Evolutionary conservation across 257 asterid species (phyloP).

Genomic region (Plectranthus barbatus): DNA sequence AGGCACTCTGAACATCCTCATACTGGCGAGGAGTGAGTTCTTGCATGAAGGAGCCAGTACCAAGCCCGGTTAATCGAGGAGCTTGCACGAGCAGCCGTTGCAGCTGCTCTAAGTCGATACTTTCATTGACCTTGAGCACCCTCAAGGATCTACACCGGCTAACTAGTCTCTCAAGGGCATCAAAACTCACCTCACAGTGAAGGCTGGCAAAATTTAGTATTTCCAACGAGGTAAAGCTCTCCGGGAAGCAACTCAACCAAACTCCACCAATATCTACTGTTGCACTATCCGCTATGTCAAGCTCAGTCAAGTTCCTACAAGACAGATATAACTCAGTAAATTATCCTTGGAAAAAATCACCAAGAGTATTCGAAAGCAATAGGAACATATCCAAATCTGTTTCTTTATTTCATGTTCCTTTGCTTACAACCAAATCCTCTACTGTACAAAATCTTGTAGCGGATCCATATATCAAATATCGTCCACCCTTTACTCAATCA

Average conservation of each 20-base stretch:
- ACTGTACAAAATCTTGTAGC: neutral
- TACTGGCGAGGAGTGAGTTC: too few relatives aligned
- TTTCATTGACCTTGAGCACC: conserved; percentile 62
- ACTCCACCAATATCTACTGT: conserved; percentile 50
- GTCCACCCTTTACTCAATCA: too few relatives aligned
- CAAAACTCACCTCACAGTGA: conserved; percentile 52
- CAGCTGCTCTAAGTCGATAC: conserved; percentile 42
- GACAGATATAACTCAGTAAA: neutral
- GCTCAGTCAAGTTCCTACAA: conserved; percentile 75
- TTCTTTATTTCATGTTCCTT: neutral
- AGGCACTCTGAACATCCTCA: conserved; percentile 38
- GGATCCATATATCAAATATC: too few relatives aligned
- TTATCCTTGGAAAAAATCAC: too few relatives aligned
- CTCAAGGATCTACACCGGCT: conserved; percentile 54
- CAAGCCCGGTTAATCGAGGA: conserved; percentile 53
- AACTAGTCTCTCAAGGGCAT: conserved; percentile 69
- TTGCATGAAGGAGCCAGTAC: conserved; percentile 65
- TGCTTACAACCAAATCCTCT: neutral
- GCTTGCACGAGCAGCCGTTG: conserved; percentile 47
- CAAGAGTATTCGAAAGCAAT: too few relatives aligned
- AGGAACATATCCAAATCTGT: neutral
- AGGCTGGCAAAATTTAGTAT: conserved; percentile 61
- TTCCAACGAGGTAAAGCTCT: conserved; percentile 60
- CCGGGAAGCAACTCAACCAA: conserved; percentile 79
- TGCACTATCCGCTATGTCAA: conserved; percentile 63